Base-by-base conservation (phyloP, 305 asterid species). In the Fraxinus velutina region DNA sequence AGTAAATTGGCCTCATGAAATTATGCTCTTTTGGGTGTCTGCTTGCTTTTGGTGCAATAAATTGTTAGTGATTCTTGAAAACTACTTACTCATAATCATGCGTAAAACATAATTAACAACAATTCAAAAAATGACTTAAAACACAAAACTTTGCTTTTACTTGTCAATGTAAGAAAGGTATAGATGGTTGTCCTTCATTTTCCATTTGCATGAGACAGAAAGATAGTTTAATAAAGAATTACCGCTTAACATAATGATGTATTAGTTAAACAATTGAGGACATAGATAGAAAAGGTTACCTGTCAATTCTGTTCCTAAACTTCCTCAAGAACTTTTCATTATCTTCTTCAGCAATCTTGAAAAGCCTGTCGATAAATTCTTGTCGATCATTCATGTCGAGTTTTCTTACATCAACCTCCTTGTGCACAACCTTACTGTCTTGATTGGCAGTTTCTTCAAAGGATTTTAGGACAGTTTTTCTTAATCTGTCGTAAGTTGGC, bases 291-390 rank as follows among this genome's bases (percentile, higher is more conserved):
- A 30, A 37, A 79, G 86, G 89, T 89, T 88, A 95, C 99, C 90
- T 92, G 27, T 94, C 95, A 71, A 93, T 90, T n/a, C 99, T 86
- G 79, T 90, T 84, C 78, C 98, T 85, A 79, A 93, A 88, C 84
- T 92, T 94, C 9, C 66, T 83, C 91, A 96, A 86, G 88, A 89
- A 96, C 91, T 85, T 91, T 85, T 92, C 98, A 78, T 94, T 94
- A 72, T 96, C 99, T 86, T 96, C 99, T 84, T 94, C 99, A 0
- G 99, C 97, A 85, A 96, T 97, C 87, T 86, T 90, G 71, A 96
- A 91, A 77, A 92, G 80, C 24, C 95, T 84, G 76, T 96, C 97
- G n/a, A 96, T 93, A 83, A 96, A 96, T n/a, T 92, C 90, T 82
- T 91, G 97, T 15, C 93, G 85, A 2, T 91, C 92, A 75, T 86